Evolutionary conservation across 1,139 yeast genomes (phyloP).

Genomic region (Diutina neorugosa): DNA sequence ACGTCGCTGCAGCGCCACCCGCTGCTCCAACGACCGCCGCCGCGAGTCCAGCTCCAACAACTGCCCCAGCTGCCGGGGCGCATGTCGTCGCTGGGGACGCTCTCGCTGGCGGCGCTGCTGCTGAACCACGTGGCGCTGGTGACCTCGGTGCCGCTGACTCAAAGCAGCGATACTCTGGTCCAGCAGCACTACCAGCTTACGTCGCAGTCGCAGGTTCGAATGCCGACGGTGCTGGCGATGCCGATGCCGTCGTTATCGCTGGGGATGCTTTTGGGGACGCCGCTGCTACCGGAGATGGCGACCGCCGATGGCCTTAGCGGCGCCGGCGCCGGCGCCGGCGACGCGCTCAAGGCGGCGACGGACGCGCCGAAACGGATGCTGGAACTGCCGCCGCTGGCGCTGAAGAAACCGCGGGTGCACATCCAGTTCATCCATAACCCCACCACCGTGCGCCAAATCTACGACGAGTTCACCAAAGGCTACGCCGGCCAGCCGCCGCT

Average conservation of each 20-base stretch:
- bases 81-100: constrained; percentile 5
- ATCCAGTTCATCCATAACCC: constrained; percentile 35
- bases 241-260: not conserved
- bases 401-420: constrained; percentile 23
- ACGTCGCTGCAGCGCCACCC: constrained; percentile 5
- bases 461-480: constrained; percentile 35
- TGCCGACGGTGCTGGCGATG: not conserved
- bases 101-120: not conserved
- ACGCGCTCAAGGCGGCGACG: constrained; percentile 6
- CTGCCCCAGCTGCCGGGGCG: constrained; percentile 8
- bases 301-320: constrained; percentile 6
- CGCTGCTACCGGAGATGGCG: constrained; percentile 9
- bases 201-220: not conserved
- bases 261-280: constrained; percentile 6
- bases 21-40: constrained; percentile 6
- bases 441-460: constrained; percentile 32
- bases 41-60: constrained; percentile 6
- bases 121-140: not conserved
- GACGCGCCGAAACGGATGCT: constrained; percentile 5
- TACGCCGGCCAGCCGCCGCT: constrained; percentile 35
- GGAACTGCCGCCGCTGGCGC: constrained; percentile 6
- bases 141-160: not conserved
- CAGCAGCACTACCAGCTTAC: not conserved
- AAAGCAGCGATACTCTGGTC: not conserved
- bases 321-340: constrained; percentile 4